These are phyloP conservation scores for Volvox carteri DNA, from an alignment of 163 green algal genomes.

Conservation along the genomic window DNA sequence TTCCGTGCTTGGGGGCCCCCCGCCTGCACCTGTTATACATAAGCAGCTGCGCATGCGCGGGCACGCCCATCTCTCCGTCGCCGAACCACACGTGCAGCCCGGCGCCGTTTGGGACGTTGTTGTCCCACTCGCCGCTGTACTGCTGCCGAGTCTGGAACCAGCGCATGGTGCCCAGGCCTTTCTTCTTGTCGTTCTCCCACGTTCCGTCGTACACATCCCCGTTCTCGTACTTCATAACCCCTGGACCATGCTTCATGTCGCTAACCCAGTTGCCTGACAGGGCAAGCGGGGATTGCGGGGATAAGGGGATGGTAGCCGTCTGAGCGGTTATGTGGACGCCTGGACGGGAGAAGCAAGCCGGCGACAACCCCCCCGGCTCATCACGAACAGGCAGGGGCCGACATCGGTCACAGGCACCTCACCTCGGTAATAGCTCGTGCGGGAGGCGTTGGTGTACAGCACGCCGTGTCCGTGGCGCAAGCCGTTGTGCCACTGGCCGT, in stretches of 20 bases:
- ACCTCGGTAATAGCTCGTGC: constrained; percentile 74
- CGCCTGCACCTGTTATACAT: constrained; percentile 84
- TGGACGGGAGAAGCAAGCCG: neutral
- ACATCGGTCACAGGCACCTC: neutral
- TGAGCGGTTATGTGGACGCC: too few species aligned
- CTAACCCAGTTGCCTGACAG: constrained; percentile 74
- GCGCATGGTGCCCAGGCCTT: constrained; percentile 76
- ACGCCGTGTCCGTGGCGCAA: constrained; percentile 76
- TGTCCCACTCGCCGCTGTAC: constrained; percentile 77
- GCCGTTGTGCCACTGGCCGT: constrained; percentile 74
- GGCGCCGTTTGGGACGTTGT: constrained; percentile 73
- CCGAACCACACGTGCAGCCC: constrained; percentile 81
- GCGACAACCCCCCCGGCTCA: neutral
- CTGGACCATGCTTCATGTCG: constrained; percentile 80
- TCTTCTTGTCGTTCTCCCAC: constrained; percentile 75
- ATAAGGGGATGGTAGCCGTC: too few species aligned
- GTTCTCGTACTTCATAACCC: constrained; percentile 78
- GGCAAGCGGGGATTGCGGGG: too few species aligned
- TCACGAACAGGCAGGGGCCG: neutral
- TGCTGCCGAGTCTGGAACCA: constrained; percentile 69
- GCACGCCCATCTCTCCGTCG: constrained; percentile 20
- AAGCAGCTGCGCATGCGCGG: constrained; percentile 73
- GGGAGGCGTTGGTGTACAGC: constrained; percentile 64
- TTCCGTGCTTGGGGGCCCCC: too few species aligned
- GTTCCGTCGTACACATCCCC: constrained; percentile 77